phyloP scores from a whole-genome alignment of 257 asterid species.

The Salvia hispanica region DNA sequence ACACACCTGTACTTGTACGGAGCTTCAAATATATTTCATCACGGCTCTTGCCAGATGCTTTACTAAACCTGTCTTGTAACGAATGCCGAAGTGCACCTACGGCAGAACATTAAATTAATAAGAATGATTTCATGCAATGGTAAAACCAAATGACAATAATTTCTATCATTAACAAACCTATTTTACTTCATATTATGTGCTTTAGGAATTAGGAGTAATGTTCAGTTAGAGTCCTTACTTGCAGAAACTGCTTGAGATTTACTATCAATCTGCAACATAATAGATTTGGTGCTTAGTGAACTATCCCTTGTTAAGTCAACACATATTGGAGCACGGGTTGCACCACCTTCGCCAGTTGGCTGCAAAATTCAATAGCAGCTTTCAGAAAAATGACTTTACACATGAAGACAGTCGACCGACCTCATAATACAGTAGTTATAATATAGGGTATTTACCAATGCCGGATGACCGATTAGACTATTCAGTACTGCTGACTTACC shows the following conservation, averaged over 20 bases:
- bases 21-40: conserved; percentile 93
- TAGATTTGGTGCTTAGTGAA: conserved; percentile 83
- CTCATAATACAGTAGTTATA: no score
- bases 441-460: conserved; percentile 63
- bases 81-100: conserved; percentile 97
- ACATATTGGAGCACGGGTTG: conserved; percentile 98
- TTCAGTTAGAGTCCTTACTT: conserved; percentile 56
- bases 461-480: conserved; percentile 96
- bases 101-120: conserved; percentile 29
- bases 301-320: conserved; percentile 80
- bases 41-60: conserved; percentile 78
- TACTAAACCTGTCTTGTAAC: conserved; percentile 86
- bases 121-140: conserved; percentile 26
- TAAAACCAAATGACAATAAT: conserved; percentile 15
- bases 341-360: conserved; percentile 99
- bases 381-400: not conserved
- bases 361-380: conserved; percentile 32
- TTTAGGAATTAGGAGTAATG: conserved; percentile 19
- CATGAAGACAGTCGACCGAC: not conserved
- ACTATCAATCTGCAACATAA: conserved; percentile 89
- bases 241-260: conserved; percentile 88
- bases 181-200: conserved; percentile 10
- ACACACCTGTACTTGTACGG: conserved; percentile 93
- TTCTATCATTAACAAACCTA: conserved; percentile 1
- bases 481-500: conserved; percentile 98